Evolutionary conservation across 305 asterid genomes (phyloP), one percentile per base, ranked within the genome.

Genomic region (Caryopteris hybrid): DNA sequence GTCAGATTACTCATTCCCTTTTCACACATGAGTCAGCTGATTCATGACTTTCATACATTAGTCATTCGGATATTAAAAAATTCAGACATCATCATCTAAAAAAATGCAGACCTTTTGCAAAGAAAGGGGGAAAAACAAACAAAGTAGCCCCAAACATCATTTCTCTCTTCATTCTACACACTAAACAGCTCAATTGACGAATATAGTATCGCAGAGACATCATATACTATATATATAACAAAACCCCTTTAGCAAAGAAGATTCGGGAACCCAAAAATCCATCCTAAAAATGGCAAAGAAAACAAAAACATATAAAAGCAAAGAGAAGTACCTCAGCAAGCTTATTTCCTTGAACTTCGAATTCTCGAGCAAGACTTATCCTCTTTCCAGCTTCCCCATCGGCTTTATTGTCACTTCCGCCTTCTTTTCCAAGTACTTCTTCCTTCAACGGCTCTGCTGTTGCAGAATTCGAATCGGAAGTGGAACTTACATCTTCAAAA

Each of bases 271-370:
- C 29, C 39, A 12, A 43, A 54, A 64, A n/a, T 31, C 20, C 22
- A 54, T 21, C 9, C 25, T 7, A 4, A 21, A 64, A 51, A 23
- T 11, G 9, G 36, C 6, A 7, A 6, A 47, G 17, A 6, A 42
- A 29, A 38, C 1, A 7, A 5, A 11, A 36, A 8, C 1, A 27
- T 27, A 27, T 2, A 33, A 25, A 39, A 5, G 20, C 13, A 34
- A 34, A 11, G 6, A 8, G 4, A 55, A 59, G 20, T 83, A 92
- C 96, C 98, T 87, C 88, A 71, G 96, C 95, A 57, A 92, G 91
- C 61, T 80, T 61, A 74, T 89, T 89, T 34, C 97, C 96, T 66
- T 72, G 82, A 61, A 84, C 81, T 81, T 87, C 87, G 55, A 73
- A 92, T 13, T 80, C 76, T 7, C 55, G 78, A 14, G 89, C 84